Evolutionary conservation across 768 basidiomycete species (phyloP), one percentile per base, ranked within the genome.

Genomic region (Mycena pura): DNA sequence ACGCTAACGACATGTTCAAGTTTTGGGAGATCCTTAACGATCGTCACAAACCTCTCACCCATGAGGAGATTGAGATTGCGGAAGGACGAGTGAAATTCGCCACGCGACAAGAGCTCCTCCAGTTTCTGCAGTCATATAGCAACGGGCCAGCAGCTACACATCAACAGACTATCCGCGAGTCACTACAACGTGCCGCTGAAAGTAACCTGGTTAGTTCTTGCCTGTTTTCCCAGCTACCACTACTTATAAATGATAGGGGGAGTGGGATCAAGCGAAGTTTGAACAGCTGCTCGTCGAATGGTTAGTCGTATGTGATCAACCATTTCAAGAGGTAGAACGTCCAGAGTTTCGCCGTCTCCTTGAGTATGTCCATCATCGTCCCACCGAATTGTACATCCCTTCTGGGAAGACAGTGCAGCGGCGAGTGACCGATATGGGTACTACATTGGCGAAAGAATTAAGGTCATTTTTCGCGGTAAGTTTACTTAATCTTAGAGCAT

Each of bases 251-350:
- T 31, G 21, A 7, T 31, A 55, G 59, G 59, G 44, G 3, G 34
- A 32, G 1, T 58, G 57, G 57, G 28, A 50, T 32, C 46, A 58
- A 22, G 28, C 17, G 8, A 19, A 36, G 15, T 58, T 58, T 19
- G 47, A 58, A 40, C 46, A 24, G 1, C 57, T 58, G 6, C 44
- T 58, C 15, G 47, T 36, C 6, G 49, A 51, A 38, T 58, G 57
- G 57, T n/a, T 58, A 3, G 47, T 44, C 9, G 57, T 47, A 2
- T 31, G 57, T 14, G 57, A 58, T 11, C 57, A 58, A n/a, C 57
- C 57, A 22, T 58, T 58, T 27, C 44, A 43, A n/a, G 46, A 51
- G 29, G 57, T 58, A 6, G 49, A 58, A 28, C 39, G 49, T 3
- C 46, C 47, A 6, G 38, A 58, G 22, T 41, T 58, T 11, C 46